Evolutionary conservation across 768 basidiomycete genomes (phyloP), one percentile per base, ranked within the genome.

Genomic region (Chlorophyllum brunneum): DNA sequence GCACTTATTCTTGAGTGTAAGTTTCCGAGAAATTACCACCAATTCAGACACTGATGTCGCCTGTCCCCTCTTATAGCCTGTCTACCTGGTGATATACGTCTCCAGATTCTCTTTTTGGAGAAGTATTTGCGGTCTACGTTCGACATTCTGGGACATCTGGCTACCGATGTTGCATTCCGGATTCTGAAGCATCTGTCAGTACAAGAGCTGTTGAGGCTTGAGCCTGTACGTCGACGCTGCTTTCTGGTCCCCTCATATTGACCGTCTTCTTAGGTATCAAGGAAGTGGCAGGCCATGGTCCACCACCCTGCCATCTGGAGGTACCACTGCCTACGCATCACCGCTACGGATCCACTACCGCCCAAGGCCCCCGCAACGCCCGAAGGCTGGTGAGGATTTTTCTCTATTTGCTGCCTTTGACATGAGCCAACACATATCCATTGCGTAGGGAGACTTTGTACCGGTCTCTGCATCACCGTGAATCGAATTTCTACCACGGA

Each of bases 101-200:
- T 89, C 5, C 92, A 93, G 64, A 91, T 95, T 38, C 76, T 87
- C 1, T 80, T 91, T 2, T 78, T 95, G 15, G 82, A 93, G 66
- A 91, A 92, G 65, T 94, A 95, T 58, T 78, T 80, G 30, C 82
- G 78, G 59, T 87, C 87, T 10, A 87, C 89, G 5, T 89, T 89
- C 60, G 93, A 95, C 62, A 76, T 95, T 43, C 71, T 95, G 26
- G 86, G 87, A 5, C 76, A 77, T 39, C 74, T 95, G 15, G 75
- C 85, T 0, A 83, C 83, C 0, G 77, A 84, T 16, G 66, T 93
- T 1, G 78, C 82, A 0, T 74, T 86, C 56, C 76, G 78, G 39
- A 74, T 94, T 34, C 70, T 95, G 23, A 78, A 76, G 58, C 68
- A 66, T 22, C 59, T 76, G 6, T 73, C 71, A 18, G 78, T 92